Base-by-base conservation (phyloP, 2,329 filamentous ascomycete genomes). In the Zymoseptoria pseudotritici region DNA sequence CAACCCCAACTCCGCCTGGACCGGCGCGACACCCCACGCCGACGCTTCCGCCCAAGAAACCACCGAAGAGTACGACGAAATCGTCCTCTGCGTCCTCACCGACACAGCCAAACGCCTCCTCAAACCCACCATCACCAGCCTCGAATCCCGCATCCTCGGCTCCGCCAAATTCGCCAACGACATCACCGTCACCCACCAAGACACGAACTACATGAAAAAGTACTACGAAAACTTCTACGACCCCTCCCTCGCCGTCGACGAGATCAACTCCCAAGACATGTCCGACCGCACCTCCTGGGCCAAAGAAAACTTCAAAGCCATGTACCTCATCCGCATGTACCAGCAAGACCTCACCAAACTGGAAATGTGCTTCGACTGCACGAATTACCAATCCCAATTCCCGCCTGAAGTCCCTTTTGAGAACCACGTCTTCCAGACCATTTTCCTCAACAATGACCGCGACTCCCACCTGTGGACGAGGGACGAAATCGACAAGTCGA, bases 321-420 rank as follows among this genome's bases (percentile, higher is more conserved):
- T 87, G 84, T 87, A 87, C 74, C 82, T 82, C 68, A 87, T 84
- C 65, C 83, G 85, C 58, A 81, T 79, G 56, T 87, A 87, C 69
- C 72, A 77, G 0, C 61, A 79, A 13, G 80, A 86, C 65, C 77
- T 78, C 1, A 80, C 76, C 2, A 82, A 84, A 71, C 80, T 79
- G 42, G 82, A 83, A 70, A 84, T 78, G 80, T 86, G 82, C 59
- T 91, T 90, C 73, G 86, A 91, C 72, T 88, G 86, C 74, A 87
- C 85, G 46, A 88, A 89, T 70, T 90, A 90, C 73, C 87, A 91
- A 70, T 80, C 85, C 52, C 87, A 90, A 69, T 87, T 91, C 63
- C 83, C 84, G 1, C 71, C 77, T 3, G 72, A 77, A 1, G 76
- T 82, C 0, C 77, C 79, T 0, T 80, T 82, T 56, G 79, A 83